Conservation (phyloP, 305 asterid genomes). For the Galium porrigens region DNA sequence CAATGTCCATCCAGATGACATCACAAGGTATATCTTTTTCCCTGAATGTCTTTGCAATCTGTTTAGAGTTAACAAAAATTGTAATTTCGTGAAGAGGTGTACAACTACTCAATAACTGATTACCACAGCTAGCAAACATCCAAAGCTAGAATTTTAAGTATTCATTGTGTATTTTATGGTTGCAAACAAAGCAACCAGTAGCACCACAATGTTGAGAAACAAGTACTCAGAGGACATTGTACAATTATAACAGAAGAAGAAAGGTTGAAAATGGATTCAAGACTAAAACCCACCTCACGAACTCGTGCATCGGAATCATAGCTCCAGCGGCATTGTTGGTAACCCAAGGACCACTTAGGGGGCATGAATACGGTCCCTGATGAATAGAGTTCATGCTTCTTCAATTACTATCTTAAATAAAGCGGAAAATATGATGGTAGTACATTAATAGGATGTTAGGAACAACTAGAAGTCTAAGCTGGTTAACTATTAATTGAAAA, state of each 20-base stretch:
- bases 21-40: constrained; percentile 90
- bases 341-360: constrained; percentile 94
- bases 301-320: constrained; percentile 68
- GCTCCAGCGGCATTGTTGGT: constrained; percentile 98
- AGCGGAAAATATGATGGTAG: background rate
- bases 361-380: constrained; percentile 92
- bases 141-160: background rate
- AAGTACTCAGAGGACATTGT: background rate
- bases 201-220: background rate
- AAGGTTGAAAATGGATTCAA: background rate
- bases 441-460: background rate
- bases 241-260: background rate
- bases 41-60: constrained; percentile 77
- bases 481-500: background rate
- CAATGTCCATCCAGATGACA: constrained; percentile 99
- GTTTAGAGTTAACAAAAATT: constrained; percentile 14
- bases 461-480: background rate
- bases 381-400: constrained; percentile 16
- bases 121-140: background rate
- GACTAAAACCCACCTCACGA: constrained; percentile 48
- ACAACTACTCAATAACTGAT: background rate
- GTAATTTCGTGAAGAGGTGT: background rate
- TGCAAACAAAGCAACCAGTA: background rate
- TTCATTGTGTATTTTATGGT: background rate
- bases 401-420: background rate